A percentile compares a stretch with the other conserved stretches of the same genome.
Conservation (phyloP, 2,329 filamentous ascomycete species). For the Fusarium napiforme region DNA sequence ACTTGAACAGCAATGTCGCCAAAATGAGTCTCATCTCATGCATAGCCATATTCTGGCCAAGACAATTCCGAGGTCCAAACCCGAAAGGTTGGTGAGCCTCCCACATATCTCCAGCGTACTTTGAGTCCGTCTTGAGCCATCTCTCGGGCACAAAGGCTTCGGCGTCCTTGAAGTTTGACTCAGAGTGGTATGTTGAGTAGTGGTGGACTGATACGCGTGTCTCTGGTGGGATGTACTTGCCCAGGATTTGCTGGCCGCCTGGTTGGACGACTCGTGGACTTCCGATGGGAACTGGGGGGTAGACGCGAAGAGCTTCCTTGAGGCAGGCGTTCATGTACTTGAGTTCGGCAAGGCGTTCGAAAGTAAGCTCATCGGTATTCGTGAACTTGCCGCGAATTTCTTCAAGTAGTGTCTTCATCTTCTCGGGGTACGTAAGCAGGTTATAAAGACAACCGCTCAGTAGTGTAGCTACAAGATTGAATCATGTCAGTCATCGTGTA, state of each 20-base stretch:
- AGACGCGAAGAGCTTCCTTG: background rate
- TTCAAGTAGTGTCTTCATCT: background rate
- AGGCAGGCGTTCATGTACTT: conserved; percentile 20
- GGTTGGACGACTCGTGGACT: background rate
- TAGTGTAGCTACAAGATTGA: background rate
- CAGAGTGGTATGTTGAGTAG: conserved; percentile 14
- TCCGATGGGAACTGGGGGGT: conserved; percentile 9
- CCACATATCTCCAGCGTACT: background rate
- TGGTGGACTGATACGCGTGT: conserved; percentile 11
- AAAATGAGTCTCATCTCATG: conserved; percentile 22
- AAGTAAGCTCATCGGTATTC: background rate
- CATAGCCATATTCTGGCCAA: conserved; percentile 17
- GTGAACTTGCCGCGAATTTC: background rate
- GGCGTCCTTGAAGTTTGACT: conserved; percentile 12
- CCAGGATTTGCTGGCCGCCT: conserved; percentile 2
- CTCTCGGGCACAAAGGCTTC: background rate
- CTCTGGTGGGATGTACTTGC: conserved; percentile 4
- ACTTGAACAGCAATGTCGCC: background rate
- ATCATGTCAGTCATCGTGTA: background rate
- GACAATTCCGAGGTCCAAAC: background rate
- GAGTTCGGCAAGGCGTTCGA: background rate
- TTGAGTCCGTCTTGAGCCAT: conserved; percentile 11
- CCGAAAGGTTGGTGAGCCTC: conserved; percentile 15
- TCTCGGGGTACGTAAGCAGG: background rate
- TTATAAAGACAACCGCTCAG: conserved; percentile 5